A percentile compares a stretch with the other conserved stretches of the same genome.
phyloP scores from a whole-genome alignment of 371 early-diverging fungal genomes.

The Saksenaea oblongispora region DNA sequence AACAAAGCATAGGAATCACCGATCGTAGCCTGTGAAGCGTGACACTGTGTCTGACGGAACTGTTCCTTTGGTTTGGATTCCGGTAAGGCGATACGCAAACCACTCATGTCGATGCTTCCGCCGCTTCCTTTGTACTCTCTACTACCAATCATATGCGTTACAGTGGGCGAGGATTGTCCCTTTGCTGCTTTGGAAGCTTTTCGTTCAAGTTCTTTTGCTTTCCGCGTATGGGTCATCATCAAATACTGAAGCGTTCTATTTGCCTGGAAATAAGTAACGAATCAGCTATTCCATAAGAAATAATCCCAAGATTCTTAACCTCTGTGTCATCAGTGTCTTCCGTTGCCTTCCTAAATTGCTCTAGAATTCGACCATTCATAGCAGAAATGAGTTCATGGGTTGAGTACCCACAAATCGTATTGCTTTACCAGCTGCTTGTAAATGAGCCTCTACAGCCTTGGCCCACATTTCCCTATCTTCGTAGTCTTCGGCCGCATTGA shows the following conservation, averaged over 20 bases:
- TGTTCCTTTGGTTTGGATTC: not conserved
- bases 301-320: constrained; percentile 19
- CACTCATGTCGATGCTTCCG: constrained; percentile 11
- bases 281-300: not conserved
- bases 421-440: constrained; percentile 44
- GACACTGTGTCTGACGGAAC: constrained; percentile 5
- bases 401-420: not conserved
- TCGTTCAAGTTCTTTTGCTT: constrained; percentile 35
- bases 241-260: constrained; percentile 31
- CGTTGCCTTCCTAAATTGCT: constrained; percentile 40
- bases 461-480: constrained; percentile 53
- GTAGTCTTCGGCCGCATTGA: constrained; percentile 51
- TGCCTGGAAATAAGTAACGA: constrained; percentile 20
- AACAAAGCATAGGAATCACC: constrained; percentile 37
- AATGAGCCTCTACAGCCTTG: constrained; percentile 50
- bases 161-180: constrained; percentile 4
- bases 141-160: constrained; percentile 5
- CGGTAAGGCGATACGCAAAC: constrained; percentile 17
- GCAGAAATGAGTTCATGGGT: not conserved
- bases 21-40: constrained; percentile 11
- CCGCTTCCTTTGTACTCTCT: not conserved
- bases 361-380: constrained; percentile 11
- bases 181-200: constrained; percentile 9
- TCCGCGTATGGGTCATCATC: constrained; percentile 32
- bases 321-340: constrained; percentile 38